Percentiles rank a stretch among this genome's conserved stretches.
Evolutionary conservation across 257 asterid species (phyloP).

Genomic region (Echites panduratus): DNA sequence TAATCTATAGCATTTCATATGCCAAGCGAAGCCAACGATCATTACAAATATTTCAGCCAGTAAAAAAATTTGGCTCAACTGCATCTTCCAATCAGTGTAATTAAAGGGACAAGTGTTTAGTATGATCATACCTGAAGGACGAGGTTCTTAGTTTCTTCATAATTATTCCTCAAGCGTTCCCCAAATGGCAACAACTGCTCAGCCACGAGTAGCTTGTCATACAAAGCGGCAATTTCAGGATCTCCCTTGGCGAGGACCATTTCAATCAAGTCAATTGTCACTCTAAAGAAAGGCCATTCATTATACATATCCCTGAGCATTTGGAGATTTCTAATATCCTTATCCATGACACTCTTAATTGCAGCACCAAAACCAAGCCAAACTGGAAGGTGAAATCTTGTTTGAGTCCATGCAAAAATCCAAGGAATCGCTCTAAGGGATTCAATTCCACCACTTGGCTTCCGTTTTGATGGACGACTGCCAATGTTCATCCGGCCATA

Average conservation of each 20-base stretch:
- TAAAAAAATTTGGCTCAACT: neutral
- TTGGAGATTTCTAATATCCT: conserved; percentile 59
- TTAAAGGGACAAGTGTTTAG: neutral
- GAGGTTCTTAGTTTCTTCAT: conserved; percentile 52
- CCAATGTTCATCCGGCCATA: conserved; percentile 96
- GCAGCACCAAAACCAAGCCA: conserved; percentile 96
- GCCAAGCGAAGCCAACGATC: neutral
- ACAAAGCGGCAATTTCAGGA: conserved; percentile 73
- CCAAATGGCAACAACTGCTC: conserved; percentile 67
- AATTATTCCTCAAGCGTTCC: conserved; percentile 51
- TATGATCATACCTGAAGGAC: conserved; percentile 58
- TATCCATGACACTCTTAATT: conserved; percentile 45
- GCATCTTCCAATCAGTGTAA: neutral
- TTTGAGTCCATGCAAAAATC: conserved; percentile 99
- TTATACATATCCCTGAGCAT: conserved; percentile 87
- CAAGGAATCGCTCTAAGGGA: conserved; percentile 92
- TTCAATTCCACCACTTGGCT: conserved; percentile 94
- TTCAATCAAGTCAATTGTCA: conserved; percentile 83
- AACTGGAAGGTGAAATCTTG: conserved; percentile 92
- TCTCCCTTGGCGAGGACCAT: conserved; percentile 96
- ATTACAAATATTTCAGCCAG: neutral
- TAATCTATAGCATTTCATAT: neutral
- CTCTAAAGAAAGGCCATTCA: conserved; percentile 94
- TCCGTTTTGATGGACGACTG: conserved; percentile 87
- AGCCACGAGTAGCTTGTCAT: conserved; percentile 71